phyloP scores from a whole-genome alignment of 2,329 filamentous ascomycete species.

The Alternaria tenuissima region DNA sequence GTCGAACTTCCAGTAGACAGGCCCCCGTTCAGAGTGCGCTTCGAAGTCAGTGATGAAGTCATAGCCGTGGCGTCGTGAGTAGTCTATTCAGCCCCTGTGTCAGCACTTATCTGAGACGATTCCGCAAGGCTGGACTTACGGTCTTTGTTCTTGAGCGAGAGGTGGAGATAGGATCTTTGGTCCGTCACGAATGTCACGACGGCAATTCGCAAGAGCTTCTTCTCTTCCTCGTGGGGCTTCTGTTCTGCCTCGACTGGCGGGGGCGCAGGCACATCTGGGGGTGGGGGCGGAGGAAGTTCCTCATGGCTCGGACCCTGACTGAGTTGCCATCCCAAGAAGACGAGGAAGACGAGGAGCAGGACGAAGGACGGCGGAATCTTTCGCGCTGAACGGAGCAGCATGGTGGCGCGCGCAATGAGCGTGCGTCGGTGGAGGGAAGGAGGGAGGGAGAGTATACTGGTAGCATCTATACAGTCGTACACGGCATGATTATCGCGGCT shows the following conservation, averaged over 20 bases:
- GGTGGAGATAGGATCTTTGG: slow-evolving; percentile 47
- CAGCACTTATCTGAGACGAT: not conserved
- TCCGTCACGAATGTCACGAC: slow-evolving; percentile 50
- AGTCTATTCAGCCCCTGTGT: slow-evolving; percentile 37
- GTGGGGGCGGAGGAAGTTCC: slow-evolving; percentile 13
- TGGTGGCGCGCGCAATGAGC: slow-evolving; percentile 12
- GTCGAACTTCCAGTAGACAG: slow-evolving; percentile 50
- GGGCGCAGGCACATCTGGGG: not conserved
- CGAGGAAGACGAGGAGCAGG: slow-evolving; percentile 39
- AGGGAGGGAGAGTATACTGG: not conserved
- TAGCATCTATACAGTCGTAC: slow-evolving; percentile 2
- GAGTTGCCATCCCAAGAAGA: slow-evolving; percentile 44
- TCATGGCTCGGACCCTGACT: slow-evolving; percentile 32
- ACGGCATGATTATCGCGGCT: slow-evolving; percentile 9
- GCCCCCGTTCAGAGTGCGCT: slow-evolving; percentile 37
- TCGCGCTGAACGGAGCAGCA: slow-evolving; percentile 40
- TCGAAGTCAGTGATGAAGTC: slow-evolving; percentile 53
- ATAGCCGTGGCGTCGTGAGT: slow-evolving; percentile 52
- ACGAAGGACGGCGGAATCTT: slow-evolving; percentile 31
- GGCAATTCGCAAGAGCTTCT: slow-evolving; percentile 38
- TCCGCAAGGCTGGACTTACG: slow-evolving; percentile 31
- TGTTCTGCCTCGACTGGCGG: slow-evolving; percentile 6
- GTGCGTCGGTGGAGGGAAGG: not conserved
- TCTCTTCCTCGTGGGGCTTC: slow-evolving; percentile 11
- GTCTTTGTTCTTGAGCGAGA: slow-evolving; percentile 50